Conservation (phyloP, 2,329 filamentous ascomycete species). For the Plenodomus tracheiphilus region DNA sequence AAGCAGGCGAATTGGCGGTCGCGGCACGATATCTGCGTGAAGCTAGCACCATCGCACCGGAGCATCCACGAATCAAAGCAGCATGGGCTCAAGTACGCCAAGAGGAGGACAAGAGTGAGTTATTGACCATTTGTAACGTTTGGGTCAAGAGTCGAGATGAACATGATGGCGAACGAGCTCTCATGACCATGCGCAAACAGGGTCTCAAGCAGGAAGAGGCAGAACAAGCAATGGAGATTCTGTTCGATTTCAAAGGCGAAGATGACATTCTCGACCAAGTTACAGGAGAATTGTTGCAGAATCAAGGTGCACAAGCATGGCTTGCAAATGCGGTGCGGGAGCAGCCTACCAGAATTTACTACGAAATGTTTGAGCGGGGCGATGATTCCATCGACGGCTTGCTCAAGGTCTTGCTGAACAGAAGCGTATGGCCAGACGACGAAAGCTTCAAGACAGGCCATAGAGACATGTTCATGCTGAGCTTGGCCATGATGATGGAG, state of each 20-base stretch:
- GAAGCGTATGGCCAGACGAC: slow-evolving; percentile 47
- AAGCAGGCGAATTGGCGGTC: slow-evolving; percentile 40
- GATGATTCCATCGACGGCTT: slow-evolving; percentile 52
- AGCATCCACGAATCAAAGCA: slow-evolving; percentile 46
- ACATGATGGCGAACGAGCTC: slow-evolving; percentile 47
- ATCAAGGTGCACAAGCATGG: slow-evolving; percentile 43
- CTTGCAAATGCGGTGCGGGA: slow-evolving; percentile 45
- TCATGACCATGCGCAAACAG: slow-evolving; percentile 30
- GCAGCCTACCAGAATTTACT: slow-evolving; percentile 49
- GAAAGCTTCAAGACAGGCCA: slow-evolving; percentile 51
- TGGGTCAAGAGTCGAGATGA: slow-evolving; percentile 44
- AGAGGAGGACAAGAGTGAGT: slow-evolving; percentile 41
- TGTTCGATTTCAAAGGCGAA: slow-evolving; percentile 48
- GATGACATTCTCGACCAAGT: slow-evolving; percentile 48
- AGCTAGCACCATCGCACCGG: slow-evolving; percentile 49
- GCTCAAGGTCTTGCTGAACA: slow-evolving; percentile 48
- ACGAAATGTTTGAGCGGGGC: slow-evolving; percentile 50
- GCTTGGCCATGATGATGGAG: slow-evolving; percentile 88
- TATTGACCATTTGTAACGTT: slow-evolving; percentile 38
- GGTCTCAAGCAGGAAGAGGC: slow-evolving; percentile 45
- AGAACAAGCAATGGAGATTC: slow-evolving; percentile 45
- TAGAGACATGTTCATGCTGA: slow-evolving; percentile 69
- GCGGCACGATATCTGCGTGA: slow-evolving; percentile 50
- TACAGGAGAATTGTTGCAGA: slow-evolving; percentile 42
- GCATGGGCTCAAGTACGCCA: slow-evolving; percentile 47